These are phyloP conservation scores for Logfia minima DNA, from an alignment of 129 eudicot genomes.

Conservation along the genomic window DNA sequence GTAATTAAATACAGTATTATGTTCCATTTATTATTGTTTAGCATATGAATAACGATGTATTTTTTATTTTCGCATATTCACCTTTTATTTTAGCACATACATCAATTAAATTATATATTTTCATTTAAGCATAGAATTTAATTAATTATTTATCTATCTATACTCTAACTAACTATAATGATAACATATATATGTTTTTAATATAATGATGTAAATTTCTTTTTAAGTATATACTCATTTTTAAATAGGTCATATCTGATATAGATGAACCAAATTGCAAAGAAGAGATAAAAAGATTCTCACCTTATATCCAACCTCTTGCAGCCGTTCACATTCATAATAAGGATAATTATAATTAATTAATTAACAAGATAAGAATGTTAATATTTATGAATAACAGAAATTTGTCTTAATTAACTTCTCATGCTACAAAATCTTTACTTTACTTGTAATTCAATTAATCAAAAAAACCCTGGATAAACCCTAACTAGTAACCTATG, in stretches of 20 bases:
- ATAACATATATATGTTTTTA: too few relatives aligned
- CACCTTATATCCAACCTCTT: background rate
- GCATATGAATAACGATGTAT: too few relatives aligned
- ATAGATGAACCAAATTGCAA: background rate
- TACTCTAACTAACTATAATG: too few relatives aligned
- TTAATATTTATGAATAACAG: background rate
- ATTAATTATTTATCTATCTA: too few relatives aligned
- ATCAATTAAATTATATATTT: too few relatives aligned
- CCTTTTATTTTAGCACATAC: too few relatives aligned
- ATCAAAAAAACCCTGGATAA: slow-evolving; percentile 29
- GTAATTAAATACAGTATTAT: too few relatives aligned
- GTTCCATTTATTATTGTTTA: too few relatives aligned
- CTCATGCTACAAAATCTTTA: slow-evolving; percentile 31
- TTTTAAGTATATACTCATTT: too few relatives aligned
- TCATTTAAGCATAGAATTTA: too few relatives aligned
- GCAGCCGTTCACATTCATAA: background rate
- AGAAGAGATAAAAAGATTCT: slow-evolving; percentile 13
- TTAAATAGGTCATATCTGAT: background rate
- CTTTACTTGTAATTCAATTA: slow-evolving; percentile 37
- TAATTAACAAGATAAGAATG: slow-evolving; percentile 36
- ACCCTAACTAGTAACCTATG: slow-evolving; percentile 20
- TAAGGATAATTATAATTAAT: slow-evolving; percentile 6
- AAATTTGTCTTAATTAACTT: slow-evolving; percentile 28
- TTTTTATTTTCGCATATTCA: too few relatives aligned
- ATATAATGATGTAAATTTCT: too few relatives aligned